Conservation (phyloP, 768 basidiomycete species). For the Russula earlei region DNA sequence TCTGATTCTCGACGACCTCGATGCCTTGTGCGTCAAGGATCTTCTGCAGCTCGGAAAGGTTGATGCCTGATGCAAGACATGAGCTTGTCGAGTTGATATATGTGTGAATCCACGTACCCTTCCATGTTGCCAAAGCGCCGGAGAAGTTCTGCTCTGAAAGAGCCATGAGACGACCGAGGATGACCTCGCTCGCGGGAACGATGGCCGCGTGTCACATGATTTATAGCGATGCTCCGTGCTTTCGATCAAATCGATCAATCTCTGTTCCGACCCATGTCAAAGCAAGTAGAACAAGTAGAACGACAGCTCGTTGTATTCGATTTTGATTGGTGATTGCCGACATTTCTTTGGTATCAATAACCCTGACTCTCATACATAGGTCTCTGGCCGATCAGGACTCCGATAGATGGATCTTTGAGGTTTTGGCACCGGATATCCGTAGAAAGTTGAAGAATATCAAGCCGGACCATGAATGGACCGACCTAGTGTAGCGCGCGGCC, state of each 20-base stretch:
- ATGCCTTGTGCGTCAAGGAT: constrained; percentile 86
- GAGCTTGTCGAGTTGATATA: not conserved
- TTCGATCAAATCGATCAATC: too few species aligned
- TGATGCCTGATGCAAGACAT: constrained; percentile 51
- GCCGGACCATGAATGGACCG: constrained; percentile 75
- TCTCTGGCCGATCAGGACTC: constrained; percentile 94
- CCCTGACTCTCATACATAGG: constrained; percentile 33
- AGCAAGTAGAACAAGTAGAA: constrained; percentile 27
- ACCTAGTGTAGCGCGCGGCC: constrained; percentile 68
- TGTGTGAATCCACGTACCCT: constrained; percentile 38
- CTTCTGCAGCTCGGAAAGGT: constrained; percentile 85
- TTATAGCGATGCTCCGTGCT: too few species aligned
- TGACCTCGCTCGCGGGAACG: too few species aligned
- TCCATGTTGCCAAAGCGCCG: constrained; percentile 88
- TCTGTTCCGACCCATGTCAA: constrained; percentile 17
- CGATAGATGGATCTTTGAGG: constrained; percentile 88
- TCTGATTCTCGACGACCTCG: constrained; percentile 97
- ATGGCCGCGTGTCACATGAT: too few species aligned
- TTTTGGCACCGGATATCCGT: constrained; percentile 76
- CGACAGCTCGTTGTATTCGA: constrained; percentile 86
- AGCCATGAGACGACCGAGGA: constrained; percentile 2
- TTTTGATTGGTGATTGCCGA: constrained; percentile 74
- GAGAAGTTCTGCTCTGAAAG: constrained; percentile 74
- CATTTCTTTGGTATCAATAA: not conserved
- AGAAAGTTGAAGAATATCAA: constrained; percentile 67